Evolutionary conservation across 176 grass and related monocot species (phyloP).

Genomic region (Panicum miliaceum): DNA sequence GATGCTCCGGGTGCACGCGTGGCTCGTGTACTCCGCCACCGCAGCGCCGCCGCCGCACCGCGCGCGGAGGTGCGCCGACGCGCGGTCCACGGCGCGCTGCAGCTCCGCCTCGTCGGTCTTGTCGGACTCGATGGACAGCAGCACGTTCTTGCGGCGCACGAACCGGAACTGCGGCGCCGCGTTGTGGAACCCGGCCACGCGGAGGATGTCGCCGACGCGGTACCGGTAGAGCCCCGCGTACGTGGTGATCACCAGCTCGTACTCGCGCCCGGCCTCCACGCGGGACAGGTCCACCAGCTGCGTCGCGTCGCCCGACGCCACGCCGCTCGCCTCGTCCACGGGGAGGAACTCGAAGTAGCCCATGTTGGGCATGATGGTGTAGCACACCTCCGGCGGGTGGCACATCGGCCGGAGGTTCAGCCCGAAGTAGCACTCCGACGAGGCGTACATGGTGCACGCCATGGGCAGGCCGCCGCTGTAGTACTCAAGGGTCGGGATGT

Average conservation of each 20-base stretch:
- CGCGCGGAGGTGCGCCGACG: constrained; percentile 45
- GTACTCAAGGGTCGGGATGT: constrained; percentile 70
- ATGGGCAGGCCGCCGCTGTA: constrained; percentile 67
- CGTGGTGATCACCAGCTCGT: constrained; percentile 80
- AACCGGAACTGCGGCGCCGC: constrained; percentile 75
- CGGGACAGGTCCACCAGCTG: constrained; percentile 48
- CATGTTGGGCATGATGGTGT: constrained; percentile 89
- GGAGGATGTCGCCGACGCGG: constrained; percentile 69
- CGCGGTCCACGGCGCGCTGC: constrained; percentile 68
- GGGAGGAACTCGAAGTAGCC: constrained; percentile 81
- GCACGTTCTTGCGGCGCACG: constrained; percentile 75
- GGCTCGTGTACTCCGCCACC: constrained; percentile 75
- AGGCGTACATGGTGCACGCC: constrained; percentile 74
- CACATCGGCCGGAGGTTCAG: constrained; percentile 72
- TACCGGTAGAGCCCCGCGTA: constrained; percentile 73
- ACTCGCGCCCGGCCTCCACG: constrained; percentile 60
- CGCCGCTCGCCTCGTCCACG: constrained; percentile 34
- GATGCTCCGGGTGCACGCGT: constrained; percentile 57
- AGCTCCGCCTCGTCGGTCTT: constrained; percentile 84
- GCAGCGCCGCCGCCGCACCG: constrained; percentile 50
- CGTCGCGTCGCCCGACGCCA: neutral
- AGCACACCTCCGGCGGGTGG: constrained; percentile 57
- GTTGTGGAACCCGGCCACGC: constrained; percentile 69
- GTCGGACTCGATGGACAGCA: constrained; percentile 71
- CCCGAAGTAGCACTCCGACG: constrained; percentile 75